A percentile compares a stretch with the other conserved stretches of the same genome.
These are phyloP conservation scores for Solanum pennellii DNA, from an alignment of 257 asterid genomes.

Conservation along the genomic window DNA sequence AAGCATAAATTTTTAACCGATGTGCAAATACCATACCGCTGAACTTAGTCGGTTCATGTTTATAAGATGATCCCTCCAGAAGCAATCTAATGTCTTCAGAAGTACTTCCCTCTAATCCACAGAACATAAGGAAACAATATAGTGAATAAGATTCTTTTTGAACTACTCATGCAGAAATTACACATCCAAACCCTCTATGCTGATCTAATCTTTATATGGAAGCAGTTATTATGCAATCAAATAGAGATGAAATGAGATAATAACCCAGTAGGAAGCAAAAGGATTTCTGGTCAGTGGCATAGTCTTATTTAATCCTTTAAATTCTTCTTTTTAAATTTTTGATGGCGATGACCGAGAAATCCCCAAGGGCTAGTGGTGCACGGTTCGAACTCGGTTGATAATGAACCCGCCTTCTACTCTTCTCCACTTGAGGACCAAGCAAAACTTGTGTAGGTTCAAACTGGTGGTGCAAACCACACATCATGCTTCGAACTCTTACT, in stretches of 20 bases:
- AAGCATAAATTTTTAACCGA: not conserved
- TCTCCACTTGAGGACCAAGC: not conserved
- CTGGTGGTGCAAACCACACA: not conserved
- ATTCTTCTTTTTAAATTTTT: not conserved
- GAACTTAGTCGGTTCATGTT: constrained; percentile 97
- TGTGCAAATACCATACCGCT: constrained; percentile 39
- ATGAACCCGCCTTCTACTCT: not conserved
- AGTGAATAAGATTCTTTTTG: not conserved
- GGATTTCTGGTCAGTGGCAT: not conserved
- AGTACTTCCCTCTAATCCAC: constrained; percentile 69
- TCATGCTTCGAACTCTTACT: not conserved
- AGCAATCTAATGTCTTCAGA: constrained; percentile 84
- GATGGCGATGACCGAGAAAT: not conserved
- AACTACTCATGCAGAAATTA: not conserved
- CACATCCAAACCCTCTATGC: not conserved
- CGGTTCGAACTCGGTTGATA: not conserved
- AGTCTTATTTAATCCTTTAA: not conserved
- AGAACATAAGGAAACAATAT: not conserved
- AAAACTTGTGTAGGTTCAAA: not conserved
- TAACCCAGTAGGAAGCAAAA: not conserved
- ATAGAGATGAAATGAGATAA: not conserved
- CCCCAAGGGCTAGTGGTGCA: not conserved
- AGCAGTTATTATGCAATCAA: not conserved
- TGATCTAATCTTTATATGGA: not conserved
- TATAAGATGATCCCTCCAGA: constrained; percentile 98